phyloP scores from a whole-genome alignment of 495 filamentous ascomycete genomes.

The Astrocystis sublimbata region DNA sequence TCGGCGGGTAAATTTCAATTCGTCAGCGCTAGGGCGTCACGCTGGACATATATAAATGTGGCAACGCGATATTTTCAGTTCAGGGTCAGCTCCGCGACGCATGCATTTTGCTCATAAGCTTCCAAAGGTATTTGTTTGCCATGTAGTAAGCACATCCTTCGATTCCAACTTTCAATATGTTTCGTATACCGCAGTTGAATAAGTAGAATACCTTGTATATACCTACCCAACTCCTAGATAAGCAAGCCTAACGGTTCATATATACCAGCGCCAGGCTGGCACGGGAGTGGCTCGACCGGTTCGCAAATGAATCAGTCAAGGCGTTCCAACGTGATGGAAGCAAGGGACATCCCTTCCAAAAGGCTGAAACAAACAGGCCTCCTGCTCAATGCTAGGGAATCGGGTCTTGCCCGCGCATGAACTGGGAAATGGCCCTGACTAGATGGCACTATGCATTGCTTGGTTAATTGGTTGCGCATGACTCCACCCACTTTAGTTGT shows the following conservation, averaged over 20 bases:
- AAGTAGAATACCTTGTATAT: too few relatives aligned
- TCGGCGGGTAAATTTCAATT: background rate
- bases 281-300: too few relatives aligned
- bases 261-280: too few relatives aligned
- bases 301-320: background rate
- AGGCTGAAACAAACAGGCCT: constrained; percentile 11
- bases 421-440: background rate
- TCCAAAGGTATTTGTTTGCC: too few relatives aligned
- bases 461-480: constrained; percentile 6
- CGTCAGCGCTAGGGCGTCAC: background rate
- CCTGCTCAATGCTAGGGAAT: background rate
- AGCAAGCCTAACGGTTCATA: background rate
- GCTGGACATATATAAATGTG: background rate
- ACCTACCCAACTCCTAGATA: too few relatives aligned
- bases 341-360: background rate
- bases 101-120: too few relatives aligned
- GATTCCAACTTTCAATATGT: too few relatives aligned
- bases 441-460: constrained; percentile 1
- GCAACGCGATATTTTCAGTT: background rate
- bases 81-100: background rate
- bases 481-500: background rate
- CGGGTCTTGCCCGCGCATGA: constrained; percentile 2
- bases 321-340: background rate
- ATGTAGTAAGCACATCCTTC: too few relatives aligned
- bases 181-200: too few relatives aligned